A percentile compares a stretch with the other conserved stretches of the same genome.
Conservation (phyloP, 2,329 filamentous ascomycete species). For the Chaetomium globosum region DNA sequence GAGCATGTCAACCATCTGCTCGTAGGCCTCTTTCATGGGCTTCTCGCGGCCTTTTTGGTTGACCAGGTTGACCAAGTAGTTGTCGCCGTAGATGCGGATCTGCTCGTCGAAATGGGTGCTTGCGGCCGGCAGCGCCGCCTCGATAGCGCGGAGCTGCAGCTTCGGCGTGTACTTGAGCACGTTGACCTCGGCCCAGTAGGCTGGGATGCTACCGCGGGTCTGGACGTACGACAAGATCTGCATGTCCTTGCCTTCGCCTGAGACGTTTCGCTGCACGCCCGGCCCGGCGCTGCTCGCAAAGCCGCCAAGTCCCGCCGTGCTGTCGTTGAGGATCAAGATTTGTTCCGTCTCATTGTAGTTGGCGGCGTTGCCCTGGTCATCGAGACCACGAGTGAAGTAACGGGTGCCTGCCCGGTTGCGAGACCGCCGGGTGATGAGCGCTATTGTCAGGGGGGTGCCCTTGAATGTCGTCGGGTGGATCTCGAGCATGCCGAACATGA, state of each 20-base stretch:
- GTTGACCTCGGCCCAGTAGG: slow-evolving; percentile 96
- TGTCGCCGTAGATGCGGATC: slow-evolving; percentile 90
- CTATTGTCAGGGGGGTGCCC: slow-evolving; percentile 78
- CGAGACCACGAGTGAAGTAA: slow-evolving; percentile 92
- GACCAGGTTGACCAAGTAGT: slow-evolving; percentile 95
- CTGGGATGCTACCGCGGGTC: slow-evolving; percentile 91
- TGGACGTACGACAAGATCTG: slow-evolving; percentile 95
- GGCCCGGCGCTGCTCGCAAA: slow-evolving; percentile 77
- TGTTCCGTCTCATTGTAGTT: slow-evolving; percentile 99
- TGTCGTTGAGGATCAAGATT: slow-evolving; percentile 84
- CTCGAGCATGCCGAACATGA: slow-evolving; percentile 95
- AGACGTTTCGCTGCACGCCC: slow-evolving; percentile 65
- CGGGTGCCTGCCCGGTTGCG: slow-evolving; percentile 86
- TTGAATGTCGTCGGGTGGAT: slow-evolving; percentile 87
- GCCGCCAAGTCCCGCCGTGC: slow-evolving; percentile 70
- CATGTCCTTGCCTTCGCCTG: slow-evolving; percentile 68
- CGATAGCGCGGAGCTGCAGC: slow-evolving; percentile 82
- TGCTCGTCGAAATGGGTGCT: slow-evolving; percentile 91
- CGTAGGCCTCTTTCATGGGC: slow-evolving; percentile 88
- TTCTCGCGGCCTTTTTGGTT: slow-evolving; percentile 94
- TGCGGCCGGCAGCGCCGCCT: slow-evolving; percentile 76
- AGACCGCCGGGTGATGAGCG: slow-evolving; percentile 85
- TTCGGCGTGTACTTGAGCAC: slow-evolving; percentile 88
- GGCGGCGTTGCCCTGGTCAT: slow-evolving; percentile 91
- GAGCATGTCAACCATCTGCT: slow-evolving; percentile 80